These are phyloP conservation scores for Trichocladium uniseriatum DNA, from an alignment of 495 filamentous ascomycete genomes.

Conservation along the genomic window DNA sequence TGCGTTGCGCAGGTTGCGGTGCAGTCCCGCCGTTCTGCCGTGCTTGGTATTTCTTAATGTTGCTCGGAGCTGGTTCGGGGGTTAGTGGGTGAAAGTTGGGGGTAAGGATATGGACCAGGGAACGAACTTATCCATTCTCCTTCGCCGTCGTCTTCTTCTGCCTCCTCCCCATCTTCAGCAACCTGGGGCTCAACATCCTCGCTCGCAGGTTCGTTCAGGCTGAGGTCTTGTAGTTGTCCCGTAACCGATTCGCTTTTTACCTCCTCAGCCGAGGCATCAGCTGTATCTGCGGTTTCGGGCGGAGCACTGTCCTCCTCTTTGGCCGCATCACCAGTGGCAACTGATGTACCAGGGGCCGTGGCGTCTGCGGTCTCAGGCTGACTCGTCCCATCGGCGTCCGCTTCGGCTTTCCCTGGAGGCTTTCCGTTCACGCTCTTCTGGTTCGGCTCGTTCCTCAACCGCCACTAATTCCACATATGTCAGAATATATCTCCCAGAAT, in stretches of 20 bases:
- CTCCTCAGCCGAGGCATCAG: slow-evolving; percentile 38
- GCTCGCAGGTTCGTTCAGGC: neutral
- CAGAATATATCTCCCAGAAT: neutral
- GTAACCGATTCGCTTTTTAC: slow-evolving; percentile 41
- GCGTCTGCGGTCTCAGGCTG: slow-evolving; percentile 5
- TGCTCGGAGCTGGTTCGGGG: slow-evolving; percentile 51
- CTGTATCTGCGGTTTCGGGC: neutral
- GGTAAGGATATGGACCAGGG: too few relatives aligned
- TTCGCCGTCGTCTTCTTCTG: slow-evolving; percentile 21
- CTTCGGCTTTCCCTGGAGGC: slow-evolving; percentile 38
- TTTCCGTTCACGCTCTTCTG: slow-evolving; percentile 69
- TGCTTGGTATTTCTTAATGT: slow-evolving; percentile 75
- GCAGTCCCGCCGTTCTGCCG: slow-evolving; percentile 45
- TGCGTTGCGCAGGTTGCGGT: slow-evolving; percentile 44
- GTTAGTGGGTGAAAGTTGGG: neutral
- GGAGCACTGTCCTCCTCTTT: neutral
- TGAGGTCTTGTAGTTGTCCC: slow-evolving; percentile 13
- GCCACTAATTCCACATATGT: slow-evolving; percentile 43
- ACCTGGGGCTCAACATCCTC: slow-evolving; percentile 43
- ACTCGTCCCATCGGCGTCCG: slow-evolving; percentile 2
- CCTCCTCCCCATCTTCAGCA: slow-evolving; percentile 55
- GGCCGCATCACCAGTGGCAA: slow-evolving; percentile 10
- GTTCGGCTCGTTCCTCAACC: slow-evolving; percentile 63
- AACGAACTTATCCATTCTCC: slow-evolving; percentile 62
- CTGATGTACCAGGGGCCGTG: slow-evolving; percentile 2